Evolutionary conservation across 176 grass and related monocot species (phyloP).

Genomic region (Avena insularis): DNA sequence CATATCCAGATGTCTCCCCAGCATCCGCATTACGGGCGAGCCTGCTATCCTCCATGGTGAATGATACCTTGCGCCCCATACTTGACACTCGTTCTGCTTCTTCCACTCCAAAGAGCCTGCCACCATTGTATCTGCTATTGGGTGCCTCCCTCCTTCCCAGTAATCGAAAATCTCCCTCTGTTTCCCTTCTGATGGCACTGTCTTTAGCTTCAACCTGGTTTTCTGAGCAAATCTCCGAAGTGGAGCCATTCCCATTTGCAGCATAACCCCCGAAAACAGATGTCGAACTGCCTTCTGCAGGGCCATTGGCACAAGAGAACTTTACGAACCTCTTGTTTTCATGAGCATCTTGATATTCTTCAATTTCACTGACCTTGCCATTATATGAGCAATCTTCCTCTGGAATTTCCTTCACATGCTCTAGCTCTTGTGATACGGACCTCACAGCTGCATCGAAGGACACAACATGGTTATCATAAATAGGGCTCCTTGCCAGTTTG

Average conservation of each 20-base stretch:
- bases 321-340: slow-evolving; percentile 60
- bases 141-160: slow-evolving; percentile 82
- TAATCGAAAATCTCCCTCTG: slow-evolving; percentile 90
- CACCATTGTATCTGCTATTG: slow-evolving; percentile 63
- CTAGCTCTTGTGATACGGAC: slow-evolving; percentile 81
- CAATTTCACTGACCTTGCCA: slow-evolving; percentile 74
- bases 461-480: slow-evolving; percentile 78
- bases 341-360: slow-evolving; percentile 79
- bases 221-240: slow-evolving; percentile 52
- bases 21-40: slow-evolving; percentile 65
- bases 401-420: slow-evolving; percentile 56
- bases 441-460: slow-evolving; percentile 93
- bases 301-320: slow-evolving; percentile 62
- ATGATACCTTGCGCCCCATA: slow-evolving; percentile 85
- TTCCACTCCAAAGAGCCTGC: slow-evolving; percentile 78
- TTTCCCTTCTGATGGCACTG: slow-evolving; percentile 95
- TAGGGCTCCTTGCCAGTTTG: slow-evolving; percentile 71
- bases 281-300: slow-evolving; percentile 41
- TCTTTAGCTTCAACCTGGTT: slow-evolving; percentile 69
- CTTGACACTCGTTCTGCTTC: slow-evolving; percentile 66
- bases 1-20: slow-evolving; percentile 81
- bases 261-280: slow-evolving; percentile 53
- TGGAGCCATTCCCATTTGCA: slow-evolving; percentile 63
- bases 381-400: slow-evolving; percentile 56
- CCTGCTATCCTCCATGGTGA: slow-evolving; percentile 70